Base-by-base conservation (phyloP, 805 yeast genomes). In the Kodamaea jinghongensis region DNA sequence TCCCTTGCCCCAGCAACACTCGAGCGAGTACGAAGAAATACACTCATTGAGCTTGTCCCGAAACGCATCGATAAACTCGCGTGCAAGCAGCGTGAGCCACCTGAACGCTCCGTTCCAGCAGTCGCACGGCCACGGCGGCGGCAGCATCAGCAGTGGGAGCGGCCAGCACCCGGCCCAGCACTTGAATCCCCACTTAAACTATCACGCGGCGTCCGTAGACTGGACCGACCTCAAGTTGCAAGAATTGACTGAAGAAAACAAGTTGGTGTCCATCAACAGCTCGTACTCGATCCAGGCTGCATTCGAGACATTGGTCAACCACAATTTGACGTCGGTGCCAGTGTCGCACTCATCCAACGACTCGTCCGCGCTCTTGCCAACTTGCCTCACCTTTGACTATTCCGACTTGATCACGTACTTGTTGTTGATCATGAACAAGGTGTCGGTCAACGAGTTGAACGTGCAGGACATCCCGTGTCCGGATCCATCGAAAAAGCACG, bases 371-470 rank as follows among this genome's bases (percentile, higher is more conserved):
- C 65, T 81, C 49, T 15, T 38, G 23, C 43, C 54, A 27, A 76
- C 82, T 48, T 87, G 93, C 54, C 72, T 84, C 44, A 84, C 96
- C 2, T 91, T 91, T 60, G 99, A 93, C 62, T 93, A 88, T 63
- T 76, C 91, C 20, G 97, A 91, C 63, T 73, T 91, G 61, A 89
- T 87, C 54, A 82, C 96, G 9, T 89, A 89, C 58, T 68, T 91
- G 47, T 67, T 91, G 48, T 67, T 93, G 44, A 93, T 93, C 15
- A 72, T 90, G 70, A 90, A 91, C 57, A 86, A 84, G 54, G 63
- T 77, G 35, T 63, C 58, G 28, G 38, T 60, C 13, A 64, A 60
- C 16, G 71, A 70, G 17, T 60, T 76, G 38, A 45, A 54, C 15
- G 45, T 58, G 25, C 54, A 54, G 25, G 63, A 56, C 13, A 45